Percentiles rank a stretch among this genome's conserved stretches.
phyloP scores from a whole-genome alignment of 352 stramenopile species.

The Globisporangium cederbergense region DNA sequence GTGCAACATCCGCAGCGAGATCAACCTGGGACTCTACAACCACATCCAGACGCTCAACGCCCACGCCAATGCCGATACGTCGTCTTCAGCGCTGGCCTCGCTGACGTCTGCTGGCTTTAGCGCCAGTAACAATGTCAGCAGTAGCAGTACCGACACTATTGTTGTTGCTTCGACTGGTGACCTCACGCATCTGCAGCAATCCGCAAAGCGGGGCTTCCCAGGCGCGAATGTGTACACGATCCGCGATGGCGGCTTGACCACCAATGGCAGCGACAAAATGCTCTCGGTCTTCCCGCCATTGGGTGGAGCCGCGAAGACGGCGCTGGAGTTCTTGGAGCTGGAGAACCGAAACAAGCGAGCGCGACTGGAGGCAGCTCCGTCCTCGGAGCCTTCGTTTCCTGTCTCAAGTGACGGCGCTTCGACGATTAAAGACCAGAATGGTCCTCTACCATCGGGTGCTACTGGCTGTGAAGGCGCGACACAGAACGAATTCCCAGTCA shows the following conservation, averaged over 20 bases:
- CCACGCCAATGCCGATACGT: neutral
- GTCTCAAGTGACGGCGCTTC: neutral
- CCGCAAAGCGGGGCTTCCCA: slow-evolving; percentile 13
- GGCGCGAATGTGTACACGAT: slow-evolving; percentile 11
- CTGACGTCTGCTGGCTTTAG: neutral
- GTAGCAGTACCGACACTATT: neutral
- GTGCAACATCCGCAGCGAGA: slow-evolving; percentile 67
- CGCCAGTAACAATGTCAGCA: neutral
- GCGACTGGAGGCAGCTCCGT: neutral
- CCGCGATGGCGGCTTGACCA: neutral
- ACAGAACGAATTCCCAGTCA: neutral
- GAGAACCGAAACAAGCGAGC: slow-evolving; percentile 19
- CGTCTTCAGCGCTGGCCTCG: neutral
- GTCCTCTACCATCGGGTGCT: neutral
- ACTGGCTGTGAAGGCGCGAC: neutral
- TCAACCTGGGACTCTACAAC: slow-evolving; percentile 56
- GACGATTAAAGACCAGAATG: neutral
- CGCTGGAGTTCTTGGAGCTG: slow-evolving; percentile 13
- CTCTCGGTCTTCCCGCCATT: slow-evolving; percentile 7
- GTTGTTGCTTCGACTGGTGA: neutral
- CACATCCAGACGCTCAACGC: slow-evolving; percentile 31
- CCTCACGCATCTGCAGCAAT: neutral
- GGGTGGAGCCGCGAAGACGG: neutral
- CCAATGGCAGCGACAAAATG: neutral
- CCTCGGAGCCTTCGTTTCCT: neutral